Base-by-base conservation (phyloP, 2,329 filamentous ascomycete genomes). In the Claviceps sp. region DNA sequence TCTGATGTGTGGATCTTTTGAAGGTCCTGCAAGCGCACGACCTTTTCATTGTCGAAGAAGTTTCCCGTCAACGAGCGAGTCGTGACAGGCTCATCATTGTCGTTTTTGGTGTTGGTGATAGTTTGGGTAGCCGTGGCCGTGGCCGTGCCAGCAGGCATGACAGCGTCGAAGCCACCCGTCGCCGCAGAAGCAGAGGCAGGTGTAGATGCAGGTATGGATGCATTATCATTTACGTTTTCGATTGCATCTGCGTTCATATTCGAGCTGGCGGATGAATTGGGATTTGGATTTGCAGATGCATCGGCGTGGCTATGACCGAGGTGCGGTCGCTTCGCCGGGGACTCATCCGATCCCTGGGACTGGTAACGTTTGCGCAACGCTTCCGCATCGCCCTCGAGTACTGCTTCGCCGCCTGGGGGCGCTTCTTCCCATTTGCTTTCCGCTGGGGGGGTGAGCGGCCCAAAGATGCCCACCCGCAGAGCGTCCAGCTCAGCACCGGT, bases 251-350 rank as follows among this genome's bases (percentile, higher is more conserved):
- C 46, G n/a, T 14, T 30, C 11, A 11, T n/a, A 24, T 11, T 26
- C 11, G 40, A 13, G 45, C 22, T 48, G 38, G 39, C 26, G 10
- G 22, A 10, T 34, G 16, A 26, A 5, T 24, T 43, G 30, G 50
- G n/a, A 11, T 30, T 39, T 19, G 42, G 76, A 24, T 44, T 24
- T 19, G 4, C 39, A 61, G 68, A 63, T 59, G 71, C 72, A 64
- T 78, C 77, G 61, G 80, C 78, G 66, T 74, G 77, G 63, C 78
- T 79, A 70, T 82, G 82, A 69, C 74, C 80, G 61, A 83, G 71
- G 61, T 76, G 73, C 58, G 72, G 73, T 60, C 78, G 73, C 68
- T 84, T 84, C 57, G 72, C 67, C 50, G 77, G 75, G 52, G 78
- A 81, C 50, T 74, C 78, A 67, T 78, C 77, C 59, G 71, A 66